Evolutionary conservation across 805 yeast species (phyloP).

Genomic region (Metschnikowia koreensis): DNA sequence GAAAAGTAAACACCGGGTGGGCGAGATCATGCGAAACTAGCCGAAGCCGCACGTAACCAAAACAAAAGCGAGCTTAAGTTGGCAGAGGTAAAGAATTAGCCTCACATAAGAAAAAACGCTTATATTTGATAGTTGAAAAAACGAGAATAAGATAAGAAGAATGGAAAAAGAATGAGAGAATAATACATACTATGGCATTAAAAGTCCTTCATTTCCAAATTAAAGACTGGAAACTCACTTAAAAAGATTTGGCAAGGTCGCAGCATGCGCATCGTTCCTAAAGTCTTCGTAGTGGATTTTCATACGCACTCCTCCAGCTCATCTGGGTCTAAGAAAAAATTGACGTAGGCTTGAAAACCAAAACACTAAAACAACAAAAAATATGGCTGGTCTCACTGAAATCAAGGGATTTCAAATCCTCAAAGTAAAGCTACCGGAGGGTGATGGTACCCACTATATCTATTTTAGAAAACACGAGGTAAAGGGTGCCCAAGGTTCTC

Average conservation of each 20-base stretch:
- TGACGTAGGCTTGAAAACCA: not conserved
- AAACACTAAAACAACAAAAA: not conserved
- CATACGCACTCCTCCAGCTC: slow-evolving; percentile 2
- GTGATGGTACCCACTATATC: slow-evolving; percentile 51
- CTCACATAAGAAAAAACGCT: no score
- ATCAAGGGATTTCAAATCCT: slow-evolving; percentile 58
- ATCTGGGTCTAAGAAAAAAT: slow-evolving; percentile 4
- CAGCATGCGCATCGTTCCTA: not conserved
- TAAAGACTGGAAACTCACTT: not conserved
- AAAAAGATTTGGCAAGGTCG: not conserved
- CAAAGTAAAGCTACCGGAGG: slow-evolving; percentile 44
- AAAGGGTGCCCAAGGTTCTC: slow-evolving; percentile 28
- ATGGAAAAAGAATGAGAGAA: no score
- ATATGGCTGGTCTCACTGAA: slow-evolving; percentile 29
- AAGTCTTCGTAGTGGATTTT: not conserved
- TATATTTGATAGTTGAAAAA: not conserved
- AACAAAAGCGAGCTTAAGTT: not conserved
- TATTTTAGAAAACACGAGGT: slow-evolving; percentile 63
- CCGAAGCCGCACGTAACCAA: not conserved
- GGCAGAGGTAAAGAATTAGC: not conserved
- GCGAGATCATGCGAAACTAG: not conserved
- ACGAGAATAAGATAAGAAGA: not conserved
- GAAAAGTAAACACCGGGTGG: slow-evolving; percentile 1
- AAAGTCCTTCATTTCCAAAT: no score
- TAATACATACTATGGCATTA: no score